Evolutionary conservation across 495 filamentous ascomycete genomes (phyloP).

Genomic region (Aspergillus sclerotiicarbonarius): DNA sequence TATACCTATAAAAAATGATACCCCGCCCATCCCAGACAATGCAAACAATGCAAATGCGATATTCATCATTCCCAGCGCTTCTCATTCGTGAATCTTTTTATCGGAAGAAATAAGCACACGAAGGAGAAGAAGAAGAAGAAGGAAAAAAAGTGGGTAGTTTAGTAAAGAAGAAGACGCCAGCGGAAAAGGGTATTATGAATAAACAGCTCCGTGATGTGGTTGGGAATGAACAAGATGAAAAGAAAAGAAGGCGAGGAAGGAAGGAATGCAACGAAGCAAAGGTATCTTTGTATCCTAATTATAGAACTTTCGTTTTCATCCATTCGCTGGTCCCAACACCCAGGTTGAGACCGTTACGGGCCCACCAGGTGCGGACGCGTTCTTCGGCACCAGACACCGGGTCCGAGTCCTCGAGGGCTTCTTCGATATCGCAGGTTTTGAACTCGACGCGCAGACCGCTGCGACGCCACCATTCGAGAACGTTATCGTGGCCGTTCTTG

Average conservation of each 20-base stretch:
- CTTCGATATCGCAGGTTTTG: constrained; percentile 93
- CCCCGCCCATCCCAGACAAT: too few species aligned
- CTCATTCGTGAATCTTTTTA: too few species aligned
- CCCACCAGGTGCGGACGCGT: constrained; percentile 82
- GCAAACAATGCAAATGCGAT: too few species aligned
- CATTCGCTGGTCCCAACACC: constrained; percentile 86
- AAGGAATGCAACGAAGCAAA: background rate
- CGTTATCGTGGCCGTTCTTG: constrained; percentile 77
- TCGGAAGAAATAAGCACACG: too few species aligned
- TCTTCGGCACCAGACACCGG: constrained; percentile 60
- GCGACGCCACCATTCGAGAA: constrained; percentile 88
- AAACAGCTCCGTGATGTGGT: background rate
- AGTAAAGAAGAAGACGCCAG: too few species aligned
- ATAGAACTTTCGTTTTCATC: constrained; percentile 78
- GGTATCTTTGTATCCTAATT: constrained; percentile 4
- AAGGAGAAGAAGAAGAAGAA: too few species aligned
- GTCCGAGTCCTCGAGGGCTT: constrained; percentile 83
- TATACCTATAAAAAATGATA: too few species aligned
- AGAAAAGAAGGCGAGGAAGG: background rate
- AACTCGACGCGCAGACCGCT: constrained; percentile 80
- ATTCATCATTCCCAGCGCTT: too few species aligned
- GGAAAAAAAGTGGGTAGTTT: too few species aligned
- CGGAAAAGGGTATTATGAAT: background rate
- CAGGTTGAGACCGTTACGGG: constrained; percentile 81
- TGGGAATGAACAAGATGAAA: background rate